A percentile compares a stretch with the other conserved stretches of the same genome.
These are phyloP conservation scores for Vicia sativa DNA, from an alignment of 306 rosid genomes.

Conservation along the genomic window DNA sequence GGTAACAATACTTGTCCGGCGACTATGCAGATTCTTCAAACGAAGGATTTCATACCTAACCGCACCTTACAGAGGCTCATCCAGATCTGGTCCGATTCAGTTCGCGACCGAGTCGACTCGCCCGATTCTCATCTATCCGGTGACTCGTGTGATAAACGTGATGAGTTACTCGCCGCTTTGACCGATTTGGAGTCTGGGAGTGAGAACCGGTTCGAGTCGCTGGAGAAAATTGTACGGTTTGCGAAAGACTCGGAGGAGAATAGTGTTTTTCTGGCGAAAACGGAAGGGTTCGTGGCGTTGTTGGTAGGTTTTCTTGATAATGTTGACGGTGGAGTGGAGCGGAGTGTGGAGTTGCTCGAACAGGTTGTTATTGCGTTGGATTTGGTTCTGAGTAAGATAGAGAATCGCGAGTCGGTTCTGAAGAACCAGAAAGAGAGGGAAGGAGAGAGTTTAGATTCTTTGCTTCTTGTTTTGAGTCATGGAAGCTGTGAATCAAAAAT, in stretches of 20 bases:
- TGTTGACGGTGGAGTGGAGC: slow-evolving; percentile 44
- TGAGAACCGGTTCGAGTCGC: slow-evolving; percentile 35
- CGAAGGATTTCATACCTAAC: slow-evolving; percentile 80
- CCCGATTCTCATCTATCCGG: slow-evolving; percentile 31
- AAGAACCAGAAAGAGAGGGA: slow-evolving; percentile 18
- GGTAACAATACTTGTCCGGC: slow-evolving; percentile 98
- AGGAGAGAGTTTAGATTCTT: slow-evolving; percentile 42
- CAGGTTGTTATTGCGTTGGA: slow-evolving; percentile 53
- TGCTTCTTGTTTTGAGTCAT: slow-evolving; percentile 55
- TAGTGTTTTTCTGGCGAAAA: slow-evolving; percentile 53
- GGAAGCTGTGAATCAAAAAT: slow-evolving; percentile 54
- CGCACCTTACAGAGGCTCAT: slow-evolving; percentile 82
- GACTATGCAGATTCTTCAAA: slow-evolving; percentile 88
- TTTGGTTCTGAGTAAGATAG: slow-evolving; percentile 47
- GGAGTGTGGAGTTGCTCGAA: slow-evolving; percentile 42
- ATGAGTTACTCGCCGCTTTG: slow-evolving; percentile 48
- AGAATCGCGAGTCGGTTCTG: slow-evolving; percentile 49
- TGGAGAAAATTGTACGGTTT: slow-evolving; percentile 51
- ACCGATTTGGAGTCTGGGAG: slow-evolving; percentile 13
- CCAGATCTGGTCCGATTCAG: slow-evolving; percentile 90
- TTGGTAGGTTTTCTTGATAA: slow-evolving; percentile 61
- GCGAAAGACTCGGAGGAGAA: slow-evolving; percentile 66
- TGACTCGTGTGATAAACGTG: slow-evolving; percentile 36
- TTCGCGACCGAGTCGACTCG: slow-evolving; percentile 48
- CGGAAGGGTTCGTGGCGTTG: slow-evolving; percentile 50